Conservation (phyloP, 306 rosid genomes). For the Medicago lupulina region DNA sequence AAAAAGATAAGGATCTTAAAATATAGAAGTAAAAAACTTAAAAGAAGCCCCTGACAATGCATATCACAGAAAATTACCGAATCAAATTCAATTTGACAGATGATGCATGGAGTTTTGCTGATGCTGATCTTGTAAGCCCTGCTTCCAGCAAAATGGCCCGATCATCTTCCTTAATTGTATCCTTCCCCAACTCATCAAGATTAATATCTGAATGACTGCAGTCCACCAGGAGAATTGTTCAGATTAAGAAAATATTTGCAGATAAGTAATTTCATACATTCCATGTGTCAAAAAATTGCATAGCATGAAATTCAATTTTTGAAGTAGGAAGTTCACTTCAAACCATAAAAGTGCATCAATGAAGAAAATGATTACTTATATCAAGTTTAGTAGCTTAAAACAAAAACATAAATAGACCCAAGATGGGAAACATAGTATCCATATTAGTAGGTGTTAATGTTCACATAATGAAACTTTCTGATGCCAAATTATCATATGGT, state of each 20-base stretch:
- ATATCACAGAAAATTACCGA: slow-evolving; percentile 59
- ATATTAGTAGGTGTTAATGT: slow-evolving; percentile 22
- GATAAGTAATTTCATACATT: slow-evolving; percentile 18
- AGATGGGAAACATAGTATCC: slow-evolving; percentile 23
- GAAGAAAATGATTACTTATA: slow-evolving; percentile 28
- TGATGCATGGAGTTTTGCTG: slow-evolving; percentile 64
- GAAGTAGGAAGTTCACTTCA: slow-evolving; percentile 23
- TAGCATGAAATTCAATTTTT: slow-evolving; percentile 21
- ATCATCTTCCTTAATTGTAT: slow-evolving; percentile 79
- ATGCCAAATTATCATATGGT: slow-evolving; percentile 21
- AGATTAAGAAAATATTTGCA: slow-evolving; percentile 33
- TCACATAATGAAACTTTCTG: slow-evolving; percentile 17
- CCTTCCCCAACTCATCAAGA: slow-evolving; percentile 90
- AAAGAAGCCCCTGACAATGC: slow-evolving; percentile 31
- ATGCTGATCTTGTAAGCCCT: slow-evolving; percentile 84
- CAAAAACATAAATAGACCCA: slow-evolving; percentile 22
- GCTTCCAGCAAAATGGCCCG: slow-evolving; percentile 86
- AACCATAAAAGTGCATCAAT: slow-evolving; percentile 14
- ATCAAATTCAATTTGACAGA: slow-evolving; percentile 81
- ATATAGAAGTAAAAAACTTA: slow-evolving; percentile 29
- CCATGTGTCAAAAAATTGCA: slow-evolving; percentile 21
- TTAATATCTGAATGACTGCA: slow-evolving; percentile 85
- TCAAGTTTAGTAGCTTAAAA: slow-evolving; percentile 19
- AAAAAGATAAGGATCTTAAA: slow-evolving; percentile 44
- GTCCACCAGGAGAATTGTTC: slow-evolving; percentile 38